Percentiles rank a stretch among this genome's conserved stretches.
Evolutionary conservation across 164 flowering plant genomes (phyloP).

Genomic region (Platanus orientalis): DNA sequence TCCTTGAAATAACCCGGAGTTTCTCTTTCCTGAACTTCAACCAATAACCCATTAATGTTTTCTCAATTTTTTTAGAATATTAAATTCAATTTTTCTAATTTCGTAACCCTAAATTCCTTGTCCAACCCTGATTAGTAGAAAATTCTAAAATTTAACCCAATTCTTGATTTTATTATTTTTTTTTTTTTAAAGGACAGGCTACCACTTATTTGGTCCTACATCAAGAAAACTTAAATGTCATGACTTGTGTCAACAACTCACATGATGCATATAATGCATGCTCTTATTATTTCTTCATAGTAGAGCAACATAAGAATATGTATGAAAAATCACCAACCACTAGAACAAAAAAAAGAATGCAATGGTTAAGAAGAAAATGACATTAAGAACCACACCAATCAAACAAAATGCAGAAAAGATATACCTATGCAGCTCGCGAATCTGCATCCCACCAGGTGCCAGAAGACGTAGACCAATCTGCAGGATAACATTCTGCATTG

Average conservation of each 20-base stretch:
- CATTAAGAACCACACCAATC: background rate
- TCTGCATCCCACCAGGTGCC: slow-evolving; percentile 95
- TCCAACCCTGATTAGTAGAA: no score
- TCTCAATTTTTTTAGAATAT: no score
- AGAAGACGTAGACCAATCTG: slow-evolving; percentile 92
- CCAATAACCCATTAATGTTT: no score
- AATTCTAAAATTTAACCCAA: no score
- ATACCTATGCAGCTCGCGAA: slow-evolving; percentile 88
- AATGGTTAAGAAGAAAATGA: background rate
- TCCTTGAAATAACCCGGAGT: no score
- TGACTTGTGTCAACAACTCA: background rate
- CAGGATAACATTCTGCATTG: slow-evolving; percentile 96
- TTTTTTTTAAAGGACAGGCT: no score
- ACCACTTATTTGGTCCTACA: background rate
- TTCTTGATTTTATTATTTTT: no score
- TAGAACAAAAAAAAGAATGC: background rate
- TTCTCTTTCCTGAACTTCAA: no score
- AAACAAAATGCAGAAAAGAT: slow-evolving; percentile 1
- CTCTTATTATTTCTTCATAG: background rate
- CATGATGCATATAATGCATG: background rate
- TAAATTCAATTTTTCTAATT: no score
- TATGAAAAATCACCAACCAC: background rate
- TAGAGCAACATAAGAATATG: no score
- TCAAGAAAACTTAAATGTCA: background rate
- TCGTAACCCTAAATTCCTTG: no score